Base-by-base conservation (phyloP, 305 asterid genomes). In the Coffea humblotiana region DNA sequence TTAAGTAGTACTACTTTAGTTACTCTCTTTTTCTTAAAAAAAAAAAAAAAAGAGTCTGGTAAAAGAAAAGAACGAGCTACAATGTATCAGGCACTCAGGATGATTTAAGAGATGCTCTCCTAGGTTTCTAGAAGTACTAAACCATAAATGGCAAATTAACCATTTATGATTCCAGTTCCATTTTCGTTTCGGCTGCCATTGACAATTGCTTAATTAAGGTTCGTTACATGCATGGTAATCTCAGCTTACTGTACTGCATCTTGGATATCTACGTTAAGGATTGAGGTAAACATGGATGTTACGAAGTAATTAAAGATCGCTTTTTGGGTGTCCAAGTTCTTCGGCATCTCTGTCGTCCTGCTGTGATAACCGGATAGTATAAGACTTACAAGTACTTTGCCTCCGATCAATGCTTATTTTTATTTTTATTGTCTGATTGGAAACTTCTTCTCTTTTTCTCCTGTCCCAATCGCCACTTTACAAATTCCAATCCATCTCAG, bases 381-480 rank as follows among this genome's bases (percentile, higher is more conserved):
- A 21, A 58, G 65, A 21, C 71, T 60, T 40, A 61, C 12, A 75
- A 61, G 71, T 61, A n/a, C n/a, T n/a, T 40, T 40, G 61, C 14
- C n/a, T 19, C 61, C 71, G 15, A 43, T 75, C 25, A 1, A 0
- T 40, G 32, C 13, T 19, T 37, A 13, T 47, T 11, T 16, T 3
- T 19, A 21, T 14, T 47, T 45, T 23, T 6, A 23, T 25, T 76
- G n/a, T 63, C 48, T 45, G 47, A 37, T n/a, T 8, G 23, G 61
- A n/a, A 78, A 78, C 71, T 78, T 71, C 81, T 23, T 35, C 16
- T 10, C 32, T 48, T 60, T 72, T 68, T 82, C 68, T 25, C 60
- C 43, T 25, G 71, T 69, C 71, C 49, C 71, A 61, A 27, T 74
- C 78, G 56, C 27, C 75, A 27, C 29, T 64, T 58, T 35, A 68